Evolutionary conservation across 495 filamentous ascomycete genomes (phyloP).

Genomic region (Podospora tetraspora): DNA sequence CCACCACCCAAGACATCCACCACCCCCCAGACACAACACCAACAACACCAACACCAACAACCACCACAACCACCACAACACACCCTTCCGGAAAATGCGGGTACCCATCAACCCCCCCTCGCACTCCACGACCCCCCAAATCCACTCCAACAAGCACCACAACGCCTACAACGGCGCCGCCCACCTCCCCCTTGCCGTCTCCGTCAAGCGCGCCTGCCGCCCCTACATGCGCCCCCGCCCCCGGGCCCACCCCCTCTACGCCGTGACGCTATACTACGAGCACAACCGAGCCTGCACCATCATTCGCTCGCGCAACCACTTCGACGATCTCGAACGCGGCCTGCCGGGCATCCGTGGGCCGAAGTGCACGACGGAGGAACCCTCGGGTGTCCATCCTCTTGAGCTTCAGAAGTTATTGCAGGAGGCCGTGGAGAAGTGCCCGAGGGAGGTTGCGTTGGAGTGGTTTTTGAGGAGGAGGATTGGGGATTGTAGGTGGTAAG

Average conservation of each 20-base stretch:
- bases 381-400: not conserved
- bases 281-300: conserved; percentile 33
- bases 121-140: conserved; percentile 12
- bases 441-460: conserved; percentile 19
- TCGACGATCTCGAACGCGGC: conserved; percentile 12
- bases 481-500: conserved; percentile 24
- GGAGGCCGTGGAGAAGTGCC: conserved; percentile 16
- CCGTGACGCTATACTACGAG: conserved; percentile 26
- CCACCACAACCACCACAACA: not conserved
- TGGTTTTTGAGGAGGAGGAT: conserved; percentile 29
- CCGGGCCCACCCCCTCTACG: conserved; percentile 7
- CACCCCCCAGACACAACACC: no score
- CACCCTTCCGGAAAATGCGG: not conserved
- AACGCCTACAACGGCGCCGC: conserved; percentile 22
- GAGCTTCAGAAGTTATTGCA: conserved; percentile 16
- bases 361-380: not conserved
- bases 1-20: not conserved
- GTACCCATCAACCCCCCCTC: not conserved
- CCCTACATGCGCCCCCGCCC: not conserved
- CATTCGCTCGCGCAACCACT: conserved; percentile 25
- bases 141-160: conserved; percentile 9
- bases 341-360: not conserved
- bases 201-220: conserved; percentile 4
- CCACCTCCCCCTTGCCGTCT: conserved; percentile 17
- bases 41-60: not conserved